Evolutionary conservation across 257 asterid species (phyloP), one percentile per base, ranked within the genome.

Genomic region (Euphrasia confusa): DNA sequence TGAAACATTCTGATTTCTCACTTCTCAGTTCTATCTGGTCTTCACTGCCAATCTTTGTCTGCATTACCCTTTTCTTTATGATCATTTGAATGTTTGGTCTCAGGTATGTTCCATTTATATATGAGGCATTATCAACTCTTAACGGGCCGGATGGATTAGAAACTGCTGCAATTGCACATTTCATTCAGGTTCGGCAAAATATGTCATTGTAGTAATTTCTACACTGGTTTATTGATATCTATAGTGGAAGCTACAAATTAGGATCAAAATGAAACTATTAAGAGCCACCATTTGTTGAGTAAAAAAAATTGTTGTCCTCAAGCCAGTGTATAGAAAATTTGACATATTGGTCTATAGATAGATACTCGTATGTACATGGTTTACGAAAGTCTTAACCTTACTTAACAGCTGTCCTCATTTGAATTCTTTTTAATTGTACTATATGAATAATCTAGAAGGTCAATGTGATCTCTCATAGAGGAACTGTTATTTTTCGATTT

Each of bases 71-170:
- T 50, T 17, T 26, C 26, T 30, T 28, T 14, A 32, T 57, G 60
- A 17, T 62, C 50, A 14, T 7, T 17, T 49, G 47, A 37, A 47
- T 74, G 56, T 65, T 56, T 62, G 58, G 5, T 67, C 65, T 8
- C 74, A 90, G 97, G 87, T 90, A 85, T 75, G 78, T 79, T 73
- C 72, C 70, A 7, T 72, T 91, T 86, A 75, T 88, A 71, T 84
- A 66, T 74, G 96, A 85, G 66, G 96, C 98, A 61, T 75, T 91
- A 66, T 74, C 95, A 50, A 70, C 81, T 64, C 75, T 82, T 45
- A 82, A 81, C 28, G 88, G 81, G 66, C 83, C 86, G 54, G 78
- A 78, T 69, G 95, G 95, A 65, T 80, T 79, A 11, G 98, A 88
- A 70, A 79, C 83, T 54, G 65, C 76, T 45, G 49, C 91, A 61